Base-by-base conservation (phyloP, 768 basidiomycete genomes). In the Serendipita indica region DNA sequence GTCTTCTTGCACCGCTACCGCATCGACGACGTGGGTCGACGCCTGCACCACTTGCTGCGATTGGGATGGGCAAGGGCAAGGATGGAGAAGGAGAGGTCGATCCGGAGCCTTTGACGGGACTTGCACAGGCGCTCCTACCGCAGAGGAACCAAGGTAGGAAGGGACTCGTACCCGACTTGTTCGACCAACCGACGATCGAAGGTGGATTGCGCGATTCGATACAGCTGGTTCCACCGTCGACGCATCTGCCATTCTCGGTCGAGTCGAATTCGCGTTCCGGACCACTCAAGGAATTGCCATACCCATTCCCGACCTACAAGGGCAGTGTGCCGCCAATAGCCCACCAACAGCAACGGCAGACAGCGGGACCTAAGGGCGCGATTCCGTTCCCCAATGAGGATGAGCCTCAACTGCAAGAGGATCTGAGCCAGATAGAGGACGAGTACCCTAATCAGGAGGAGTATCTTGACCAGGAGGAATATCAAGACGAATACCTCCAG, bases 261-360 rank as follows among this genome's bases (percentile, higher is more conserved):
- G 58, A 12, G 72, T 73, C 32, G 77, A 75, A 62, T 67, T 74
- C 39, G 62, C 68, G 72, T 35, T 62, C 65, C 7, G 71, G 67
- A 3, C 76, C 82, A 32, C 66, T 80, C 58, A 72, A 74, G 70
- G 69, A 71, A 61, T 63, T 83, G 32, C 82, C 84, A 3, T 89
- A 89, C 72, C 85, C 87, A 0, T 89, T 89, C 67, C 70, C 78
- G 1, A 78, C 73, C 6, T 77, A 76, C 59, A 78, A 78, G 45
- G 37, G 57, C 35, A 78, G 81, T 0, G 82, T 82, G 61, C 72
- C 76, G 57, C 81, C 80, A 7, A n/a, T n/a, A n/a, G n/a, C n/a
- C n/a, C n/a, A n/a, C n/a, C 80, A 37, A 18, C 80, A 16, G 74
- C 76, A 30, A 57, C 14, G 33, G 37, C 18, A 49, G 37, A 12